phyloP scores from a whole-genome alignment of 257 asterid genomes.

The Fraxinus cuspidata region DNA sequence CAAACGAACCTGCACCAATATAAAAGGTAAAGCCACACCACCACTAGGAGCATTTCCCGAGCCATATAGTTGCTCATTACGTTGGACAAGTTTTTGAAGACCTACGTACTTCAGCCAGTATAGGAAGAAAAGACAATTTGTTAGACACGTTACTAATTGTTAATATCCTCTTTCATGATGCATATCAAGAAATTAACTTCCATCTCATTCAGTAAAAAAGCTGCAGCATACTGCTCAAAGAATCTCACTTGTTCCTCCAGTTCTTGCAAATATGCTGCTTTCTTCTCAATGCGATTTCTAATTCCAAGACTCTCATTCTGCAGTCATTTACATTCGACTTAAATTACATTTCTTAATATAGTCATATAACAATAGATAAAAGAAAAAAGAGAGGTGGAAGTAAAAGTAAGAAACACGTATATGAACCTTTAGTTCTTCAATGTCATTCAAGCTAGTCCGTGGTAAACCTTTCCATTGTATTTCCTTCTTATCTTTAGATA shows the following conservation, averaged over 20 bases:
- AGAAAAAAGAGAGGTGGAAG: constrained; percentile 6
- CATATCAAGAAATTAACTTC: constrained; percentile 2
- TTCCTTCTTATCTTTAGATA: constrained; percentile 94
- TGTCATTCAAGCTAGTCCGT: constrained; percentile 79
- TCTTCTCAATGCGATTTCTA: constrained; percentile 81
- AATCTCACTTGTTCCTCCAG: constrained; percentile 84
- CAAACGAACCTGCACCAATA: constrained; percentile 84
- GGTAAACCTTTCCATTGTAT: constrained; percentile 99
- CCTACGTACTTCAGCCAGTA: constrained; percentile 61
- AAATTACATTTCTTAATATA: constrained; percentile 15
- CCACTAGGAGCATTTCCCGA: constrained; percentile 92
- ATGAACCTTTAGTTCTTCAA: constrained; percentile 80
- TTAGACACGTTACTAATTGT: constrained; percentile 6
- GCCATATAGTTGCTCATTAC: constrained; percentile 79
- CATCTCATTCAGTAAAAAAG: constrained; percentile 17
- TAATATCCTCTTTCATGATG: neutral
- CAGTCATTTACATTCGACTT: constrained; percentile 26
- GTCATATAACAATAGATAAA: constrained; percentile 2
- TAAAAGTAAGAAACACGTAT: neutral
- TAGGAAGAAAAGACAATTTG: neutral
- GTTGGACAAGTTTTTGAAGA: constrained; percentile 80
- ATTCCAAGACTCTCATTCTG: constrained; percentile 80
- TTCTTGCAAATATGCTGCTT: constrained; percentile 86
- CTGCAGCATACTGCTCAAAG: constrained; percentile 7
- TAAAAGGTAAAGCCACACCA: constrained; percentile 96